A percentile compares a stretch with the other conserved stretches of the same genome.
Evolutionary conservation across 139 green algal genomes (phyloP).

Genomic region (Coelastrella sp.): DNA sequence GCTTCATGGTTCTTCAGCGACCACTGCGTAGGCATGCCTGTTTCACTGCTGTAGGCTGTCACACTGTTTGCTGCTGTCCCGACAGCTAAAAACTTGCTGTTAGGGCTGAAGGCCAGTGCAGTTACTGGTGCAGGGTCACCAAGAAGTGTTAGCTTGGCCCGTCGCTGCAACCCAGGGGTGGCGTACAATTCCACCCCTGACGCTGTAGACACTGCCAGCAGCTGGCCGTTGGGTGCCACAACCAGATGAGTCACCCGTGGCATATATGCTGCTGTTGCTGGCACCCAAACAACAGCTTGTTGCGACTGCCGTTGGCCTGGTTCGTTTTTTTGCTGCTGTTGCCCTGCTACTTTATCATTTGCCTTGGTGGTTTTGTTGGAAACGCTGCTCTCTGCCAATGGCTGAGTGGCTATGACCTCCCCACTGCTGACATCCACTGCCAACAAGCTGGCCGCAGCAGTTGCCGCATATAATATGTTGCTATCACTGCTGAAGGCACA

Average conservation of each 20-base stretch:
- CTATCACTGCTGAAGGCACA: constrained; percentile 54
- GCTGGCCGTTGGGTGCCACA: constrained; percentile 70
- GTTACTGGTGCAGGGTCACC: constrained; percentile 60
- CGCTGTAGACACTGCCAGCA: constrained; percentile 74
- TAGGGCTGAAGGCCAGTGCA: constrained; percentile 64
- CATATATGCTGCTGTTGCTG: neutral
- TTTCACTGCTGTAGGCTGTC: constrained; percentile 56
- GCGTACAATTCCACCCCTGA: constrained; percentile 35
- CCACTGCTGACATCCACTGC: constrained; percentile 21
- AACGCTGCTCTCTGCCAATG: neutral
- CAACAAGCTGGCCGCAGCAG: neutral
- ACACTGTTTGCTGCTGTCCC: constrained; percentile 56
- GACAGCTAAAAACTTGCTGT: constrained; percentile 62
- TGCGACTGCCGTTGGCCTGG: neutral
- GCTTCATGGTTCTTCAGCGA: constrained; percentile 23
- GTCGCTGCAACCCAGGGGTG: constrained; percentile 24
- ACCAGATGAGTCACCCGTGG: constrained; percentile 67
- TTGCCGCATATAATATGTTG: constrained; percentile 45
- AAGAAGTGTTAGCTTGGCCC: constrained; percentile 54
- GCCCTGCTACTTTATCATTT: neutral
- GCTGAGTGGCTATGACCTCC: neutral
- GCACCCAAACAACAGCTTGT: constrained; percentile 13
- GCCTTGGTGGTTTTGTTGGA: neutral
- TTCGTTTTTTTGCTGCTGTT: constrained; percentile 18
- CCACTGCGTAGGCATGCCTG: constrained; percentile 54